Conservation (phyloP, 495 filamentous ascomycete genomes). For the Aspergillus affinis region DNA sequence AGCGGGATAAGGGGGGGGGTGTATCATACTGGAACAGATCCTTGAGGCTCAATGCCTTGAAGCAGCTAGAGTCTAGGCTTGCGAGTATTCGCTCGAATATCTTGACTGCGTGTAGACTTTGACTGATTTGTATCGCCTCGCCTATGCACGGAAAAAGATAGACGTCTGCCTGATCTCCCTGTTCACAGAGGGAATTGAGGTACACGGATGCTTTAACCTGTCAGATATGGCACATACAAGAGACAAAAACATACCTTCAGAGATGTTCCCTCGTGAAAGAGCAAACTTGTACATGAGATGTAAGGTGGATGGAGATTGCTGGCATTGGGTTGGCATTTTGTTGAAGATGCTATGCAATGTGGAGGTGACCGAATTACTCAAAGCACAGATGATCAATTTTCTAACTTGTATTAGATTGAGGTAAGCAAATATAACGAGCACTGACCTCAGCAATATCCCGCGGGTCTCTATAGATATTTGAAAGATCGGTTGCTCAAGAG, state of each 20-base stretch:
- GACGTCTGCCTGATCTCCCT: conserved; percentile 49
- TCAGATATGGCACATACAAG: conserved; percentile 14
- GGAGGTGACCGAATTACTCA: conserved; percentile 53
- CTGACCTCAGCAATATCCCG: conserved; percentile 67
- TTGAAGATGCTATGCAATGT: conserved; percentile 55
- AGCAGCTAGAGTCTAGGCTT: conserved; percentile 49
- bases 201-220: conserved; percentile 48
- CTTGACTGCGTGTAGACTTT: conserved; percentile 55
- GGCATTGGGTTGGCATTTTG: conserved; percentile 57
- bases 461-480: conserved; percentile 60
- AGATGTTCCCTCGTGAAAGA: conserved; percentile 55
- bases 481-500: conserved; percentile 62
- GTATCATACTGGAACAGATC: conserved; percentile 40
- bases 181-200: conserved; percentile 51
- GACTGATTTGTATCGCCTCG: conserved; percentile 67
- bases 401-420: conserved; percentile 41
- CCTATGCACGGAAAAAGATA: conserved; percentile 75
- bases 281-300: conserved; percentile 77
- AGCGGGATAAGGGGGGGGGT: background rate
- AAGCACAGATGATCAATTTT: conserved; percentile 67
- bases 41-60: conserved; percentile 42
- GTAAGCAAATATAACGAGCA: background rate
- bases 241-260: conserved; percentile 40
- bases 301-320: conserved; percentile 60
- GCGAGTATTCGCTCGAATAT: conserved; percentile 59